Evolutionary conservation across 202 grass and related monocot species (phyloP).

Genomic region (Hordeum pubiflorum): DNA sequence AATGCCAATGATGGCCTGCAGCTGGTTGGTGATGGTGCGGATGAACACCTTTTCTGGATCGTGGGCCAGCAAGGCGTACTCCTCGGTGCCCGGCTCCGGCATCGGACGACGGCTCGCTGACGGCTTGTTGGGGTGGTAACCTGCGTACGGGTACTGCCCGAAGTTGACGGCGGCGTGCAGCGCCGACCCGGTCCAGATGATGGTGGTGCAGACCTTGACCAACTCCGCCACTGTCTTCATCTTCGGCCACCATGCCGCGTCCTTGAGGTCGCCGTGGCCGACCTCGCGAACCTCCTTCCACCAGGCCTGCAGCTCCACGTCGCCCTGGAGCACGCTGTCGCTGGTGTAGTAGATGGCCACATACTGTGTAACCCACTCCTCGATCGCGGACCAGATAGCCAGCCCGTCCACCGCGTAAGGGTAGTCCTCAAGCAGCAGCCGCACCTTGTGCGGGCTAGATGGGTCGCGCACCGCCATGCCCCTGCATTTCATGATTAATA

Average conservation of each 20-base stretch:
- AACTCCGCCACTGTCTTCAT: conserved; percentile 42
- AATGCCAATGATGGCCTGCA: conserved; percentile 38
- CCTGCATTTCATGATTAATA: conserved; percentile 9
- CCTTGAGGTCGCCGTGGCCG: conserved; percentile 66
- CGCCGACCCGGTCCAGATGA: conserved; percentile 68
- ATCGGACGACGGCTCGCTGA: conserved; percentile 42
- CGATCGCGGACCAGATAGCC: conserved; percentile 49
- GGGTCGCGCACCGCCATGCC: conserved; percentile 39
- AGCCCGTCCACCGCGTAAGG: conserved; percentile 62
- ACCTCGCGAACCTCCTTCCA: conserved; percentile 69
- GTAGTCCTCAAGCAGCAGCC: conserved; percentile 57
- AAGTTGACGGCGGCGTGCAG: conserved; percentile 62
- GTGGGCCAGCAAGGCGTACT: conserved; percentile 29
- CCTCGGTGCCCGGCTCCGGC: conserved; percentile 19
- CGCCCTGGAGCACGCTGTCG: conserved; percentile 30
- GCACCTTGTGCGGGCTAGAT: conserved; percentile 31
- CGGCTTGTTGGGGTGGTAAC: conserved; percentile 46
- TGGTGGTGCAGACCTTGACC: conserved; percentile 40
- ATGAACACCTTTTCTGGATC: conserved; percentile 39
- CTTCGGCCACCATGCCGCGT: conserved; percentile 44
- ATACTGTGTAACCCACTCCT: conserved; percentile 57
- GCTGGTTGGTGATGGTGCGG: conserved; percentile 36
- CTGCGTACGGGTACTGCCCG: conserved; percentile 43
- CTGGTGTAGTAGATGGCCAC: conserved; percentile 48
- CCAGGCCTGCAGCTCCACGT: conserved; percentile 53